Evolutionary conservation across 129 eudicot genomes (phyloP).

Genomic region (Smallanthus sonchifolius): DNA sequence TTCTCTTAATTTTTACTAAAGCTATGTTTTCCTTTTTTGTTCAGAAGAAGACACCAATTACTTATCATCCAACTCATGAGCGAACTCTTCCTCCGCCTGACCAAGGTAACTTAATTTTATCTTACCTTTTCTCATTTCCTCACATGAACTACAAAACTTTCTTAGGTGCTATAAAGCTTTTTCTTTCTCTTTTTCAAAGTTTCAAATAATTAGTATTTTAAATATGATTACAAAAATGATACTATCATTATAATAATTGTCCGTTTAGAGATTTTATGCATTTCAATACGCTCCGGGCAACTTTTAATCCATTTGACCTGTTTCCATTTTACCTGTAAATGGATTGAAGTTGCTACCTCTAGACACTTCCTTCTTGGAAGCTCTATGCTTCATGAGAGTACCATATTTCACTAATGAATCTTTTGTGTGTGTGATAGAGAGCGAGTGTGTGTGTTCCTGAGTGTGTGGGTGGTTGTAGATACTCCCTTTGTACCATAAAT

Average conservation of each 20-base stretch:
- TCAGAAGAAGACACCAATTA: conserved; percentile 67
- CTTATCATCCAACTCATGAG: conserved; percentile 88
- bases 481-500: background rate
- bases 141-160: background rate
- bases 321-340: background rate
- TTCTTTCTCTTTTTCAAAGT: background rate
- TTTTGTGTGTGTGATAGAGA: background rate
- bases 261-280: background rate
- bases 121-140: background rate
- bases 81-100: conserved; percentile 85
- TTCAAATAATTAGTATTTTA: background rate
- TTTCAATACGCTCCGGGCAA: background rate
- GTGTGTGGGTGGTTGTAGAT: background rate
- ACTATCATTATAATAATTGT: background rate
- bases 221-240: background rate
- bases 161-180: background rate
- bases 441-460: background rate
- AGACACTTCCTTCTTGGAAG: background rate
- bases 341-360: background rate
- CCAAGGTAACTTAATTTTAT: conserved; percentile 54
- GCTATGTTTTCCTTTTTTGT: background rate
- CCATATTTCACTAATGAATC: background rate
- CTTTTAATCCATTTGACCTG: background rate
- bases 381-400: background rate
- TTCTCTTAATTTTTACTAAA: background rate